Percentiles rank a stretch among this genome's conserved stretches.
Conservation (phyloP, 2,329 filamentous ascomycete genomes). For the Cladosporium sp. region DNA sequence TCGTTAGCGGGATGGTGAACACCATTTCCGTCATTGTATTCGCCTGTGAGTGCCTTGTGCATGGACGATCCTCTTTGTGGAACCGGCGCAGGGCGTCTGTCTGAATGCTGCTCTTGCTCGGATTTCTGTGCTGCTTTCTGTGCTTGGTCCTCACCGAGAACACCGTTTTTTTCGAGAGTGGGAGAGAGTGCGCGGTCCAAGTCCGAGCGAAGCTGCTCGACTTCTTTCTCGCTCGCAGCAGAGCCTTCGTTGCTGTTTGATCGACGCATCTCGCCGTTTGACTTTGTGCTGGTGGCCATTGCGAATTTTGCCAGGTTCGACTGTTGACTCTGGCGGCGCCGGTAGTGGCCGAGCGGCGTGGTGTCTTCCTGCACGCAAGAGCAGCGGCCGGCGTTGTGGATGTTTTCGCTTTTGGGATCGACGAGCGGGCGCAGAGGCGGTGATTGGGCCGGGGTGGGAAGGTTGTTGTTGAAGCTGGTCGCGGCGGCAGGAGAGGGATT, state of each 20-base stretch:
- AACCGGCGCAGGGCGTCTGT: constrained; percentile 5
- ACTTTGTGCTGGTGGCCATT: constrained; percentile 26
- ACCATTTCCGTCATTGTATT: constrained; percentile 21
- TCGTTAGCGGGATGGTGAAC: constrained; percentile 50
- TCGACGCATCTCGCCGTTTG: constrained; percentile 16
- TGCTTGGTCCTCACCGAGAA: constrained; percentile 5
- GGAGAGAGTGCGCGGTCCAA: constrained; percentile 27
- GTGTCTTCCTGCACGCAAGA: constrained; percentile 27
- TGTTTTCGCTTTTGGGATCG: constrained; percentile 17
- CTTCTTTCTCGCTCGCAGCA: constrained; percentile 18
- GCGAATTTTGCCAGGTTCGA: constrained; percentile 26
- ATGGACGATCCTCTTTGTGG: constrained; percentile 15
- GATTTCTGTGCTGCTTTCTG: neutral
- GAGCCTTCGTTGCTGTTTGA: constrained; percentile 16
- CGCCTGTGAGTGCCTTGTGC: constrained; percentile 25
- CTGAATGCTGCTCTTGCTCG: neutral
- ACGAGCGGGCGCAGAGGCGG: constrained; percentile 8
- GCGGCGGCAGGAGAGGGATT: neutral
- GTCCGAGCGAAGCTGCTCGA: constrained; percentile 28
- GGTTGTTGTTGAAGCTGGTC: neutral
- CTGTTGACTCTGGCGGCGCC: constrained; percentile 31
- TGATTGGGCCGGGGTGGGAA: constrained; percentile 6
- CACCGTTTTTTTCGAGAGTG: constrained; percentile 11
- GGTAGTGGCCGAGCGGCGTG: constrained; percentile 26
- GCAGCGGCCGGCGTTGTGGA: constrained; percentile 27